These are phyloP conservation scores for Ballota nigra DNA, from an alignment of 257 asterid species.

Conservation along the genomic window DNA sequence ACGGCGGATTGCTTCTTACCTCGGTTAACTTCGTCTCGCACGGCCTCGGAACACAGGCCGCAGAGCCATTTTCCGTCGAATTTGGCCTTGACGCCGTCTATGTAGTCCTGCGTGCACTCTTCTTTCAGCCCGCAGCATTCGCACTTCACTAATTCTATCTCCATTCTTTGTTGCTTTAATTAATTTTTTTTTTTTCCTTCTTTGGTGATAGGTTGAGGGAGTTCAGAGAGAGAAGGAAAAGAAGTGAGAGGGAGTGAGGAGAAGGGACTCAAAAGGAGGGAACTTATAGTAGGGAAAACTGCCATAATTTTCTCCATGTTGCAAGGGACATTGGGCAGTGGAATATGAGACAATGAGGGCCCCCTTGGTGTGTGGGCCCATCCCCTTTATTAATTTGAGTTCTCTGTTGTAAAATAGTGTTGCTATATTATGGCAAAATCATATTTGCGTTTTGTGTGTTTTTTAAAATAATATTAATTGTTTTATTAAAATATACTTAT, in stretches of 20 bases:
- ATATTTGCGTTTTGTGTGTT: no score
- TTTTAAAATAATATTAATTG: no score
- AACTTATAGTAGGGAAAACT: conserved; percentile 41
- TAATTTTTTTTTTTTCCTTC: neutral
- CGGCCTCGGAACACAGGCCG: conserved; percentile 88
- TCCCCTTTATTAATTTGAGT: neutral
- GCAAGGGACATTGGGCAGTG: conserved; percentile 68
- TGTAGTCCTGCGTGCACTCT: conserved; percentile 86
- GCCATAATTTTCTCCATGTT: conserved; percentile 82
- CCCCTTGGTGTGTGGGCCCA: conserved; percentile 24
- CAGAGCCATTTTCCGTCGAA: conserved; percentile 91
- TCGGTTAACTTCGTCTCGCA: conserved; percentile 64
- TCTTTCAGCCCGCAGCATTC: conserved; percentile 93
- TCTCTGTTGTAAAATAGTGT: neutral
- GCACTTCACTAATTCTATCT: conserved; percentile 73
- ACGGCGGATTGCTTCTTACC: conserved; percentile 41
- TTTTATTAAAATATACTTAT: no score
- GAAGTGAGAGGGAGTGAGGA: conserved; percentile 5
- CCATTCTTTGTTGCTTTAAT: conserved; percentile 31
- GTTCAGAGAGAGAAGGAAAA: neutral
- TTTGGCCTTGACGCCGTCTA: conserved; percentile 53
- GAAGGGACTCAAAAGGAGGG: conserved; percentile 17
- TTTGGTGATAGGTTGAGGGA: neutral
- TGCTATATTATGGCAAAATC: no score
- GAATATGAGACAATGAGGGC: conserved; percentile 57